A percentile compares a stretch with the other conserved stretches of the same genome.
phyloP scores from a whole-genome alignment of 371 early-diverging fungal genomes.

The Apophysomyces sp. region DNA sequence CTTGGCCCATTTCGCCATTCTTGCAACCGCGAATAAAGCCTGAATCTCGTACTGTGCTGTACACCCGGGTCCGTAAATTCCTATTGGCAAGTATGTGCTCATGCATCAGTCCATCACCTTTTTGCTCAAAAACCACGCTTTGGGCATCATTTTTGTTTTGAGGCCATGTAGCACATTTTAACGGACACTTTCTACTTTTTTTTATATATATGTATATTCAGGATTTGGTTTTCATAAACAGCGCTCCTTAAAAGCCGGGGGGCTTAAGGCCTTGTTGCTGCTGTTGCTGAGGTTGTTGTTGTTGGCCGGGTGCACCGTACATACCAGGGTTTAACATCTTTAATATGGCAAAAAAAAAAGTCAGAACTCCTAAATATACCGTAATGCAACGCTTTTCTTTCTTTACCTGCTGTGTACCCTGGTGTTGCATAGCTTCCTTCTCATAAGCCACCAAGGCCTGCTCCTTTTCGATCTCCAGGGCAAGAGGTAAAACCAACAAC shows the following conservation, averaged over 20 bases:
- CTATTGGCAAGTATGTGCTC: too few relatives aligned
- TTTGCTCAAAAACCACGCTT: too few relatives aligned
- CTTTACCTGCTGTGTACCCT: constrained; percentile 56
- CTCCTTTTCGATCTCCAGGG: constrained; percentile 74
- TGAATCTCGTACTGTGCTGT: too few relatives aligned
- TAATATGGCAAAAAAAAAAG: not conserved
- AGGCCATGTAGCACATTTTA: not conserved
- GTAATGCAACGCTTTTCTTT: not conserved
- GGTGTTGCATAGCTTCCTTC: constrained; percentile 65
- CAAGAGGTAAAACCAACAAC: constrained; percentile 72
- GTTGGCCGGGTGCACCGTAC: constrained; percentile 6
- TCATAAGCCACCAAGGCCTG: constrained; percentile 79
- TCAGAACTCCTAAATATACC: not conserved
- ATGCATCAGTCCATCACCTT: too few relatives aligned
- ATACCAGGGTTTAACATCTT: constrained; percentile 7
- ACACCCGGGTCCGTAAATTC: too few relatives aligned
- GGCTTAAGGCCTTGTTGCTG: constrained; percentile 3
- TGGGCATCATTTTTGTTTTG: too few relatives aligned
- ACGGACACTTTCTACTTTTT: not conserved
- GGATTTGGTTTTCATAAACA: not conserved
- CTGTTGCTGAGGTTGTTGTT: not conserved
- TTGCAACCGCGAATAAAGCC: too few relatives aligned
- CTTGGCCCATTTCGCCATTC: too few relatives aligned
- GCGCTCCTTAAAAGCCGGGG: constrained; percentile 2
- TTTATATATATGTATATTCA: not conserved